Percentiles rank a stretch among this genome's conserved stretches.
phyloP scores from a whole-genome alignment of 2,329 filamentous ascomycete species.

The Trichophyton equinum region DNA sequence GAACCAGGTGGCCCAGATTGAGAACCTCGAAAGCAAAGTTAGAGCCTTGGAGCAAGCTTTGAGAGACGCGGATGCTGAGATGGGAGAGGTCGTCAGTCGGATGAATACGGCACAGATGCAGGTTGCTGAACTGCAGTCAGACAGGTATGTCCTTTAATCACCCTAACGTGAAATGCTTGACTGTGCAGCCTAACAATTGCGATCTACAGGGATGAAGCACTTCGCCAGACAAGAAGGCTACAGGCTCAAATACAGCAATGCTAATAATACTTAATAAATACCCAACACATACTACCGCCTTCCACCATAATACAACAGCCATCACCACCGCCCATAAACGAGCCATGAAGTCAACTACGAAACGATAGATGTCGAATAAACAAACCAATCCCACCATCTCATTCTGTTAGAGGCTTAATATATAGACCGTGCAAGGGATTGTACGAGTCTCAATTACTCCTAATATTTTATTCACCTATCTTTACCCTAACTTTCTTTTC shows the following conservation, averaged over 20 bases:
- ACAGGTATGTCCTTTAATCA: constrained; percentile 21
- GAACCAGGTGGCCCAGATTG: constrained; percentile 60
- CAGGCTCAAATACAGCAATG: constrained; percentile 56
- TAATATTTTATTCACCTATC: neutral
- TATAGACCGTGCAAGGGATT: neutral
- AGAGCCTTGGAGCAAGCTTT: constrained; percentile 74
- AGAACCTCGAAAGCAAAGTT: constrained; percentile 64
- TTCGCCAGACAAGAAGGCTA: constrained; percentile 56
- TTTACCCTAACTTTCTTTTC: neutral
- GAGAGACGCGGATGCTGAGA: constrained; percentile 61
- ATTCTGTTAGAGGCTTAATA: neutral
- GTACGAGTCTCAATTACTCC: neutral
- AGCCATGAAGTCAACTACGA: neutral
- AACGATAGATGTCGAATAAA: neutral
- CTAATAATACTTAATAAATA: constrained; percentile 39
- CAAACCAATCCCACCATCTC: neutral
- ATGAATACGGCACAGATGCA: constrained; percentile 78
- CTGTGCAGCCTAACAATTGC: constrained; percentile 12
- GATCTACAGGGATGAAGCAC: constrained; percentile 51
- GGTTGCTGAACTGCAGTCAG: constrained; percentile 59
- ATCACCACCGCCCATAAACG: neutral
- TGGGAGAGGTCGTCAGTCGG: constrained; percentile 68
- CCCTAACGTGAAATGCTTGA: too few species aligned
- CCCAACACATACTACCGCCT: neutral
- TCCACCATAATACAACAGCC: neutral